Conservation (phyloP, 106 monocot genomes). For the Triglochin maritima region DNA sequence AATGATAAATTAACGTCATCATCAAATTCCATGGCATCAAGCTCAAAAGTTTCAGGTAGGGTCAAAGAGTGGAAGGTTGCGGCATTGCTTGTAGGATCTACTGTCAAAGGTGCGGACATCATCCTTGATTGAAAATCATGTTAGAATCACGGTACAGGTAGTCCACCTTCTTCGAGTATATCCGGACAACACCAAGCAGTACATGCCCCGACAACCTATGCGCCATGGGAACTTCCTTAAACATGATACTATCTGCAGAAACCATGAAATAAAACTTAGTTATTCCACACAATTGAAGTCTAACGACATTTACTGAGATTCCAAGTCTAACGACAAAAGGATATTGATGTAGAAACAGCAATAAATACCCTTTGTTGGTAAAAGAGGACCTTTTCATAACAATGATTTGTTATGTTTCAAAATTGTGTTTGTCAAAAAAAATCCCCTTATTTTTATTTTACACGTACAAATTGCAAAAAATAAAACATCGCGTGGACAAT, state of each 20-base stretch:
- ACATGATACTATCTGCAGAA: slow-evolving; percentile 74
- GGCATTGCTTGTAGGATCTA: slow-evolving; percentile 52
- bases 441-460: no score
- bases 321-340: no score
- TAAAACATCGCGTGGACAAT: no score
- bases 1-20: slow-evolving; percentile 10
- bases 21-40: slow-evolving; percentile 64
- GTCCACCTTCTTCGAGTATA: slow-evolving; percentile 90
- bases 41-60: slow-evolving; percentile 62
- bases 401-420: no score
- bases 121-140: slow-evolving; percentile 36
- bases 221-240: slow-evolving; percentile 76
- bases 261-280: no score
- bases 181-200: slow-evolving; percentile 63
- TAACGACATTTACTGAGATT: no score
- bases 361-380: no score
- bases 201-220: slow-evolving; percentile 83
- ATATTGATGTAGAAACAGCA: no score
- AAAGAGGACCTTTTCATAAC: no score
- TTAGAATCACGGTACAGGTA: slow-evolving; percentile 72
- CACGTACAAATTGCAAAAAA: no score
- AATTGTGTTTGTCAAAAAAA: no score
- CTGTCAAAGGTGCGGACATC: slow-evolving; percentile 30
- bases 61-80: slow-evolving; percentile 62
- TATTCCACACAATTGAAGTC: no score